Evolutionary conservation across 2,329 filamentous ascomycete genomes (phyloP).

Genomic region (Pseudogymnoascus sp.): DNA sequence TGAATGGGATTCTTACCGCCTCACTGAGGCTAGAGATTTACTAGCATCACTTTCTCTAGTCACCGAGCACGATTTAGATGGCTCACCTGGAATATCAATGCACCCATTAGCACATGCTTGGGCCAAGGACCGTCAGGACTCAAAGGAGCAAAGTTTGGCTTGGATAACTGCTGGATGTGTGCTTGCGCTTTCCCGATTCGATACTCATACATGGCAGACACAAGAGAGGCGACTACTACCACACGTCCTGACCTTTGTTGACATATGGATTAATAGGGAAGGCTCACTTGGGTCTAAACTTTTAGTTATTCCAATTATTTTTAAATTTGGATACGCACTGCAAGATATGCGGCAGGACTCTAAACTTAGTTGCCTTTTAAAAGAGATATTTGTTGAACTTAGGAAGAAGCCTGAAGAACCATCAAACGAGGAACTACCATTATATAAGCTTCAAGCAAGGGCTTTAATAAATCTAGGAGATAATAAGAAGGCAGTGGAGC

Average conservation of each 20-base stretch:
- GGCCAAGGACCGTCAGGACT: constrained; percentile 25
- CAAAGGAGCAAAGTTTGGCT: neutral
- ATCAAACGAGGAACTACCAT: constrained; percentile 14
- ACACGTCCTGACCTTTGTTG: constrained; percentile 16
- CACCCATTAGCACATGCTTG: constrained; percentile 31
- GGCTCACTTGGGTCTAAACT: constrained; percentile 9
- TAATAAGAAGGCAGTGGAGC: constrained; percentile 8
- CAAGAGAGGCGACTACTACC: constrained; percentile 15
- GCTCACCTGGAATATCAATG: constrained; percentile 24
- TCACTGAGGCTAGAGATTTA: constrained; percentile 21
- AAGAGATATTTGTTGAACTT: constrained; percentile 16
- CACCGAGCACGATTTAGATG: constrained; percentile 13
- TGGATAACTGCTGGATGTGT: constrained; percentile 17
- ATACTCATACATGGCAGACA: constrained; percentile 10
- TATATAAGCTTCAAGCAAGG: constrained; percentile 17
- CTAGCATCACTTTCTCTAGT: constrained; percentile 27
- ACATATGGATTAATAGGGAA: constrained; percentile 12
- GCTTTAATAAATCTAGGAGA: constrained; percentile 12
- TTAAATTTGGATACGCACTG: constrained; percentile 15
- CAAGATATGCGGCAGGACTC: constrained; percentile 16
- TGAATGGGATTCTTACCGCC: constrained; percentile 25
- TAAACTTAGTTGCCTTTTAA: constrained; percentile 14
- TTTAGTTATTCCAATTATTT: constrained; percentile 13
- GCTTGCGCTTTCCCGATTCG: constrained; percentile 15
- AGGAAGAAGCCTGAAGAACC: constrained; percentile 9